phyloP scores from a whole-genome alignment of 805 yeast species.

The Teunomyces barrocoloradensis region DNA sequence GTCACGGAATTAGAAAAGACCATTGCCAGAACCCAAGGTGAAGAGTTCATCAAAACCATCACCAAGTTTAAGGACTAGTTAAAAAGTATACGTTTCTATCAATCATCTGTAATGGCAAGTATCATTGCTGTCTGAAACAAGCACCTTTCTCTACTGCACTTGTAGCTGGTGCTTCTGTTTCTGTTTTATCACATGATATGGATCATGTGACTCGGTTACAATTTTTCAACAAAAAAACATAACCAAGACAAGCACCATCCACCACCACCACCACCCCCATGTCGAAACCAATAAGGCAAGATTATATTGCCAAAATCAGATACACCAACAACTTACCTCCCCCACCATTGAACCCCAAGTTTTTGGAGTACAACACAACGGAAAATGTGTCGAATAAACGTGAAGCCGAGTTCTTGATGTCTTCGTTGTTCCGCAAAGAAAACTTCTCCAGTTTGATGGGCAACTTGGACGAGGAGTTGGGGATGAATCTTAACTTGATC shows the following conservation, averaged over 20 bases:
- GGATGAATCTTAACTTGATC: slow-evolving; percentile 75
- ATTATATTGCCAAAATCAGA: slow-evolving; percentile 76
- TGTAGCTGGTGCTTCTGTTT: not conserved
- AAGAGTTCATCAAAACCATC: slow-evolving; percentile 15
- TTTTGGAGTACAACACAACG: slow-evolving; percentile 54
- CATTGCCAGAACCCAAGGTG: slow-evolving; percentile 21
- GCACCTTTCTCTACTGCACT: not conserved
- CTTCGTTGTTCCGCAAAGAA: slow-evolving; percentile 72
- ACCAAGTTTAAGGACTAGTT: slow-evolving; percentile 14
- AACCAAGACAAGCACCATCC: not conserved
- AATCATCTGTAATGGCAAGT: too few relatives aligned
- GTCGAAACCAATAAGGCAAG: slow-evolving; percentile 53
- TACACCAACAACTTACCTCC: slow-evolving; percentile 89
- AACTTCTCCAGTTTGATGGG: slow-evolving; percentile 61
- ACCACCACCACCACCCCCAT: slow-evolving; percentile 9
- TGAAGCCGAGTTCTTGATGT: slow-evolving; percentile 51
- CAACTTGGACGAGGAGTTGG: slow-evolving; percentile 58
- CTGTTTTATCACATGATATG: not conserved
- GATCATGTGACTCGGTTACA: not conserved
- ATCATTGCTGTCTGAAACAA: too few relatives aligned
- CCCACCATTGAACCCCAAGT: slow-evolving; percentile 88
- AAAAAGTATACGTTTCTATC: too few relatives aligned
- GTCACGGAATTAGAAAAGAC: slow-evolving; percentile 18
- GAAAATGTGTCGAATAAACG: slow-evolving; percentile 33
- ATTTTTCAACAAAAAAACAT: slow-evolving; percentile 1